Conservation (phyloP, 345 rosid genomes). For the Pistacia vera region DNA sequence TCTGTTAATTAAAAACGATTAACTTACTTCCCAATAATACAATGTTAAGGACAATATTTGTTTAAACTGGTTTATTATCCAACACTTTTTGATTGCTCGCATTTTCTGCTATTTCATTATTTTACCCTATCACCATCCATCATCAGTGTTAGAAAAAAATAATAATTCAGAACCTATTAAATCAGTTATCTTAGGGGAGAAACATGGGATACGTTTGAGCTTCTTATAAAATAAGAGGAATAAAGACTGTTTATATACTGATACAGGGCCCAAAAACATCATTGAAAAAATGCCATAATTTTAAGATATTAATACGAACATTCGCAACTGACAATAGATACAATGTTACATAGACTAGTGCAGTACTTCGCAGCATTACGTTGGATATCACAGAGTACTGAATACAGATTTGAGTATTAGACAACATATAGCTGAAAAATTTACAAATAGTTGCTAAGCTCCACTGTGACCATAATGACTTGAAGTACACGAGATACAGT, state of each 20-base stretch:
- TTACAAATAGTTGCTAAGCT: too few species aligned
- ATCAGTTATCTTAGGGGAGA: neutral
- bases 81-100: neutral
- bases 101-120: slow-evolving; percentile 2
- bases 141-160: neutral
- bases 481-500: too few species aligned
- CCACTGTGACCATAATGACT: too few species aligned
- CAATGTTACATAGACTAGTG: neutral
- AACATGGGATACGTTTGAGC: neutral
- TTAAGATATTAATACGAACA: neutral
- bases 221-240: neutral
- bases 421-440: too few species aligned
- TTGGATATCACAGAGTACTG: neutral
- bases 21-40: too few species aligned
- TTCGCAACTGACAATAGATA: neutral
- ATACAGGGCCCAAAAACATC: neutral
- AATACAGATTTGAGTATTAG: too few species aligned
- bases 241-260: neutral
- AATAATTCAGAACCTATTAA: neutral
- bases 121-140: too few species aligned
- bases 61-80: too few species aligned
- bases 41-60: too few species aligned
- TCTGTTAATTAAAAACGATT: too few species aligned
- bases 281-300: neutral
- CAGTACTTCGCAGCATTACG: neutral